Percentiles rank a stretch among this genome's conserved stretches.
These are phyloP conservation scores for Thalassiosira mediterranea DNA, from an alignment of 352 stramenopile genomes.

Conservation along the genomic window DNA sequence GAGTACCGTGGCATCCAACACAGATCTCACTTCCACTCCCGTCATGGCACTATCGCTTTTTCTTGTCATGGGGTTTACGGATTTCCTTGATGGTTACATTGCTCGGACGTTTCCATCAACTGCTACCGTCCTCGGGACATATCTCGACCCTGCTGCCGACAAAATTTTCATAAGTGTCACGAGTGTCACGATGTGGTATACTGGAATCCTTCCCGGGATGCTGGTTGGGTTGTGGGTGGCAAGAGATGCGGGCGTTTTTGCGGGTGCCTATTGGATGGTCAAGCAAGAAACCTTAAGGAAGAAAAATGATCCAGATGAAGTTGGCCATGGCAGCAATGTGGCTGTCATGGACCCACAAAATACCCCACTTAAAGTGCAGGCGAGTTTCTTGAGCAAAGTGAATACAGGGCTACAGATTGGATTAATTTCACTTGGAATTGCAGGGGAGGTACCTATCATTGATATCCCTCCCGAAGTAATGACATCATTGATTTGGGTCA, in stretches of 20 bases:
- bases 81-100: slow-evolving; percentile 79
- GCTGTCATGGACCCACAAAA: slow-evolving; percentile 58
- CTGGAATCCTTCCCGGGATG: slow-evolving; percentile 55
- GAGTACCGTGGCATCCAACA: slow-evolving; percentile 15
- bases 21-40: slow-evolving; percentile 32
- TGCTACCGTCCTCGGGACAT: slow-evolving; percentile 75
- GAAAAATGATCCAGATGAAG: slow-evolving; percentile 1
- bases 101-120: slow-evolving; percentile 61
- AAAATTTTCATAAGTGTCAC: slow-evolving; percentile 81
- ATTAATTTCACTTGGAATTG: slow-evolving; percentile 61
- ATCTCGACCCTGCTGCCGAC: slow-evolving; percentile 80
- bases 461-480: slow-evolving; percentile 43
- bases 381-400: slow-evolving; percentile 72
- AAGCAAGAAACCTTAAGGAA: slow-evolving; percentile 32
- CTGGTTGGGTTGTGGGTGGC: slow-evolving; percentile 72
- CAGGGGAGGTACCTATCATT: slow-evolving; percentile 47
- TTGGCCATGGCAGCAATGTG: slow-evolving; percentile 28
- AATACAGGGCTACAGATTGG: slow-evolving; percentile 81
- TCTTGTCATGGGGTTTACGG: slow-evolving; percentile 62
- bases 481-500: slow-evolving; percentile 58
- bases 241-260: slow-evolving; percentile 68
- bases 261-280: slow-evolving; percentile 56
- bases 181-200: slow-evolving; percentile 71
- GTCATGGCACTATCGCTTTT: slow-evolving; percentile 63
- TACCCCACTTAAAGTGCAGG: slow-evolving; percentile 71